A percentile compares a stretch with the other conserved stretches of the same genome.
Conservation (phyloP, 257 asterid species). For the Buddleja alternifolia region DNA sequence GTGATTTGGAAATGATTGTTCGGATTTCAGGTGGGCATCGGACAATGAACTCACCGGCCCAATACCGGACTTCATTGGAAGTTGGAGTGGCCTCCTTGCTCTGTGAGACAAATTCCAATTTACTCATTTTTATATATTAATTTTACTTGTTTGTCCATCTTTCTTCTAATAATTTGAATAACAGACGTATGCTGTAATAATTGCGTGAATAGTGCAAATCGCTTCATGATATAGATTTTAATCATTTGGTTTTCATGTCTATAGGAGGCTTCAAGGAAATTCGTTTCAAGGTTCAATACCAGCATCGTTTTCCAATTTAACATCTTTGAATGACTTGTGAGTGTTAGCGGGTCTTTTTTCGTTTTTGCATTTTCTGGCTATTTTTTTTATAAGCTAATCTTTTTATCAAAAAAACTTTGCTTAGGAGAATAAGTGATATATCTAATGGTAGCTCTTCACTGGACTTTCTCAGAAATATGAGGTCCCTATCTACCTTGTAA, state of each 20-base stretch:
- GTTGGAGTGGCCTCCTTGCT: conserved; percentile 50
- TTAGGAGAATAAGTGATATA: conserved; percentile 84
- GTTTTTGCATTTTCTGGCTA: not conserved
- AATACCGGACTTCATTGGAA: conserved; percentile 79
- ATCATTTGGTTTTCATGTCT: conserved; percentile 7
- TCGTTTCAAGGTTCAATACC: conserved; percentile 82
- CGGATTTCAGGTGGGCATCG: conserved; percentile 59
- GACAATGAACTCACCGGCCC: conserved; percentile 67
- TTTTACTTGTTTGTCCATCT: not conserved
- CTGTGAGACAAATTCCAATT: conserved; percentile 52
- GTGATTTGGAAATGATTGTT: conserved; percentile 24
- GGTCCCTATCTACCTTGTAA: conserved; percentile 61
- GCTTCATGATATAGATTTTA: conserved; percentile 16
- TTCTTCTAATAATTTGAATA: too few relatives aligned
- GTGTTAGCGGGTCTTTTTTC: conserved; percentile 31
- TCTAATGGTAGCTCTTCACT: conserved; percentile 72
- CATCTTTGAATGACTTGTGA: conserved; percentile 63
- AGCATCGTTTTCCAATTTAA: conserved; percentile 62
- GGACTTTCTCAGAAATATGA: conserved; percentile 58
- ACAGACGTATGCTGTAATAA: too few relatives aligned
- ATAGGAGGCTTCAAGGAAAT: conserved; percentile 84
- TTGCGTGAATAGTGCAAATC: too few relatives aligned
- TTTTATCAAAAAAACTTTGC: conserved; percentile 4
- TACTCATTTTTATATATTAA: not conserved
- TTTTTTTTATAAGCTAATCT: conserved; percentile 23